A percentile compares a stretch with the other conserved stretches of the same genome.
These are phyloP conservation scores for Trametes cingulata DNA, from an alignment of 768 basidiomycete species.

Conservation along the genomic window DNA sequence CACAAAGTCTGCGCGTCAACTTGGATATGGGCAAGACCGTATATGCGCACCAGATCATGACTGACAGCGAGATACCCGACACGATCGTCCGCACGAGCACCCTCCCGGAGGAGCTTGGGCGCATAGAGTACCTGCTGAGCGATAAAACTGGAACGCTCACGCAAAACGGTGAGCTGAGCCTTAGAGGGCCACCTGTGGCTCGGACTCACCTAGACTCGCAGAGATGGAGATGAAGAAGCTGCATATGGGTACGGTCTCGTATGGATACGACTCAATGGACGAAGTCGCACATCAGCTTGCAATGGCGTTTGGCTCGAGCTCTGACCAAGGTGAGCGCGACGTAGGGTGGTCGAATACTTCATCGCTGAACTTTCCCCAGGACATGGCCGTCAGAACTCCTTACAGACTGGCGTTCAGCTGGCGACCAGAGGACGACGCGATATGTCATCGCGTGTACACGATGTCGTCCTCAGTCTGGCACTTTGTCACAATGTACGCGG, in stretches of 20 bases:
- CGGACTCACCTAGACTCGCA: conserved; percentile 34
- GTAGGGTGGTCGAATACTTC: neutral
- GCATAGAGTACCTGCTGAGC: conserved; percentile 93
- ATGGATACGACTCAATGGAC: conserved; percentile 98
- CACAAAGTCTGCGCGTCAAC: conserved; percentile 90
- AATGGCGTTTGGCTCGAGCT: conserved; percentile 71
- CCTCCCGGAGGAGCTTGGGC: conserved; percentile 91
- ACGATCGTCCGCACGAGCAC: conserved; percentile 99
- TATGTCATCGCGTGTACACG: conserved; percentile 91
- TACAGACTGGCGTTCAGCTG: conserved; percentile 78
- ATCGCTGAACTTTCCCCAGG: neutral
- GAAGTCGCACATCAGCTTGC: conserved; percentile 93
- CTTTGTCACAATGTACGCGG: conserved; percentile 89
- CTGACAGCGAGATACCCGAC: conserved; percentile 86
- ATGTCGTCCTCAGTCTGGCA: conserved; percentile 90
- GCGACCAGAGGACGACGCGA: conserved; percentile 87
- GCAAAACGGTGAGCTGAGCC: conserved; percentile 76
- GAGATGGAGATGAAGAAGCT: conserved; percentile 99
- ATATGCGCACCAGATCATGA: conserved; percentile 94
- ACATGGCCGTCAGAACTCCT: conserved; percentile 40
- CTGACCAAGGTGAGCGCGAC: conserved; percentile 50
- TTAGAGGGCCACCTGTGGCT: neutral
- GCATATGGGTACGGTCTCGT: conserved; percentile 98
- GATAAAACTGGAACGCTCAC: conserved; percentile 99
- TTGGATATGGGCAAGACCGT: conserved; percentile 99